A percentile compares a stretch with the other conserved stretches of the same genome.
These are phyloP conservation scores for Tolypocladium paradoxum DNA, from an alignment of 2,329 filamentous ascomycete genomes.

Conservation along the genomic window DNA sequence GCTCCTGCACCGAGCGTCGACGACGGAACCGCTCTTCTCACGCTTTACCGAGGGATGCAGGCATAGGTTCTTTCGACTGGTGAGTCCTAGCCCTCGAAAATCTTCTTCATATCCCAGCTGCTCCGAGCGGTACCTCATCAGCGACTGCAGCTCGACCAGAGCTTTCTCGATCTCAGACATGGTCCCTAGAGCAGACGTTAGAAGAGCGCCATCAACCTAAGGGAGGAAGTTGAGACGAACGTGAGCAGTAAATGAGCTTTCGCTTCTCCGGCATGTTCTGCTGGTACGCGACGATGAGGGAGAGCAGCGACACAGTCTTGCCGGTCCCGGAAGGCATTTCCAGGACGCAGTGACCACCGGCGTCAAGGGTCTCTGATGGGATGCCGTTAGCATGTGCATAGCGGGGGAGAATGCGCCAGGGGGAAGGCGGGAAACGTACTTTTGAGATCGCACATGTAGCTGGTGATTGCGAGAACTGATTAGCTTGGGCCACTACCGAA, in stretches of 20 bases:
- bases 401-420: neutral
- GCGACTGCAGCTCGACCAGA: slow-evolving; percentile 73
- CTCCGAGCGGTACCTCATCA: slow-evolving; percentile 91
- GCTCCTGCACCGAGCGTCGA: slow-evolving; percentile 92
- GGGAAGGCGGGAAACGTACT: slow-evolving; percentile 20
- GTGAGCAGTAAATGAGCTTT: slow-evolving; percentile 97
- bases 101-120: slow-evolving; percentile 88
- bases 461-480: slow-evolving; percentile 11
- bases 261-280: slow-evolving; percentile 85
- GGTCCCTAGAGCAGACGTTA: slow-evolving; percentile 42
- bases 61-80: slow-evolving; percentile 94
- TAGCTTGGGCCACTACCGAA: neutral
- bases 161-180: slow-evolving; percentile 99
- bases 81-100: slow-evolving; percentile 82
- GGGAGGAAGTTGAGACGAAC: slow-evolving; percentile 27
- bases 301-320: slow-evolving; percentile 91
- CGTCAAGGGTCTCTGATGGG: slow-evolving; percentile 66
- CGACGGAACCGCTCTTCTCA: slow-evolving; percentile 88
- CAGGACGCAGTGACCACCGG: slow-evolving; percentile 86
- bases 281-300: slow-evolving; percentile 93
- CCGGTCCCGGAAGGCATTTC: slow-evolving; percentile 99
- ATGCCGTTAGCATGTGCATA: neutral
- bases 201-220: neutral
- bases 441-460: slow-evolving; percentile 48
- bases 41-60: slow-evolving; percentile 91